Percentiles rank a stretch among this genome's conserved stretches.
Evolutionary conservation across 1,284 basidiomycete genomes (phyloP).

Genomic region (Trichosporon inkin): DNA sequence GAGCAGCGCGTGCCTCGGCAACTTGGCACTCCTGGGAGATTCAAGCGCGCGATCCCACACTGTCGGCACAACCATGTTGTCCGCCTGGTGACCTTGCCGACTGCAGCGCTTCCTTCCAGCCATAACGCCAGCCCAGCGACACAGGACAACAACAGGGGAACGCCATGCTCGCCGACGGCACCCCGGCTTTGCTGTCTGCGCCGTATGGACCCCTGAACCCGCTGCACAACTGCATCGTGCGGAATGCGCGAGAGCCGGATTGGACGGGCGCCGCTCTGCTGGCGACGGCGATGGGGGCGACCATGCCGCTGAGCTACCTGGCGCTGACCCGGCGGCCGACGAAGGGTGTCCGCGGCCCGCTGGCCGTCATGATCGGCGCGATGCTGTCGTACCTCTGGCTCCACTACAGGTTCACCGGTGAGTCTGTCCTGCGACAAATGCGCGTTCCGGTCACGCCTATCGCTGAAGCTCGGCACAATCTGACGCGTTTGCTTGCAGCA

Average conservation of each 20-base stretch:
- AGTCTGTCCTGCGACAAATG: background rate
- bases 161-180: too few relatives aligned
- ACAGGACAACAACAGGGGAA: too few relatives aligned
- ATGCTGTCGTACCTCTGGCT: background rate
- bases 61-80: too few relatives aligned
- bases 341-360: background rate
- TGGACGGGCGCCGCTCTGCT: background rate
- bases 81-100: too few relatives aligned
- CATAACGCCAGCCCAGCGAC: too few relatives aligned
- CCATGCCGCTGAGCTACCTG: background rate
- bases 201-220: background rate
- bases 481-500: background rate
- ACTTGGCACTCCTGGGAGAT: too few relatives aligned
- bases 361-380: background rate
- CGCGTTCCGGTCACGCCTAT: too few relatives aligned
- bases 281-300: background rate
- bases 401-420: background rate
- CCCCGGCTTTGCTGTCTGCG: background rate
- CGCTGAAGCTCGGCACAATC: too few relatives aligned
- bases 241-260: background rate
- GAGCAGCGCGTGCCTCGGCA: too few relatives aligned
- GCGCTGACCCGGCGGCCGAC: background rate
- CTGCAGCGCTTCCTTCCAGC: too few relatives aligned
- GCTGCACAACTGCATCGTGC: background rate
- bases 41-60: too few relatives aligned